Conservation (phyloP, 441 rosid genomes). For the Francoa sonchifolia region DNA sequence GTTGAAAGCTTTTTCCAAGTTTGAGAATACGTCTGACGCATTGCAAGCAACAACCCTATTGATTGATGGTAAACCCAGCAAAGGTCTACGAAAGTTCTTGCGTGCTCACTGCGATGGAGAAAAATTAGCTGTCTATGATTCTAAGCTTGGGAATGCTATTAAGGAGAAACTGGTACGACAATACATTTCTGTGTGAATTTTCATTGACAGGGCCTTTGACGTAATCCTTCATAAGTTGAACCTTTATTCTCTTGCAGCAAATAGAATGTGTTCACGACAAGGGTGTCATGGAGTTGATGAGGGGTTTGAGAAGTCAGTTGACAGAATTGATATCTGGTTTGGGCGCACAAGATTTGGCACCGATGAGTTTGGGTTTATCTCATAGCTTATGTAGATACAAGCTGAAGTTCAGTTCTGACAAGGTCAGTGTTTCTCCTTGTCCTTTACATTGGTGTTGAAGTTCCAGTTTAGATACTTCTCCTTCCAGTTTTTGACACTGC, state of each 20-base stretch:
- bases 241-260: slow-evolving; percentile 34
- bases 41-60: slow-evolving; percentile 66
- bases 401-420: slow-evolving; percentile 84
- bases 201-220: not conserved
- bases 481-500: no score
- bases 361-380: slow-evolving; percentile 93
- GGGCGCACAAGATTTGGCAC: slow-evolving; percentile 71
- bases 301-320: slow-evolving; percentile 82
- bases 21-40: slow-evolving; percentile 78
- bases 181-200: not conserved
- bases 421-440: slow-evolving; percentile 29
- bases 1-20: slow-evolving; percentile 72
- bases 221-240: slow-evolving; percentile 5
- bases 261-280: slow-evolving; percentile 80
- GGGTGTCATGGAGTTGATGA: slow-evolving; percentile 84
- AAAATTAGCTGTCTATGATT: slow-evolving; percentile 63
- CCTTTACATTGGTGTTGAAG: not conserved
- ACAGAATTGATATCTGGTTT: slow-evolving; percentile 80
- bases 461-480: no score
- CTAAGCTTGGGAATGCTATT: slow-evolving; percentile 88
- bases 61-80: slow-evolving; percentile 54
- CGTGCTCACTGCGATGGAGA: slow-evolving; percentile 61
- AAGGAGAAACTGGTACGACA: slow-evolving; percentile 70
- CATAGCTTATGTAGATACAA: slow-evolving; percentile 80
- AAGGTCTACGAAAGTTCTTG: slow-evolving; percentile 63